Base-by-base conservation (phyloP, 2,329 filamentous ascomycete species). In the Zelopaecilomyces penicillatus region DNA sequence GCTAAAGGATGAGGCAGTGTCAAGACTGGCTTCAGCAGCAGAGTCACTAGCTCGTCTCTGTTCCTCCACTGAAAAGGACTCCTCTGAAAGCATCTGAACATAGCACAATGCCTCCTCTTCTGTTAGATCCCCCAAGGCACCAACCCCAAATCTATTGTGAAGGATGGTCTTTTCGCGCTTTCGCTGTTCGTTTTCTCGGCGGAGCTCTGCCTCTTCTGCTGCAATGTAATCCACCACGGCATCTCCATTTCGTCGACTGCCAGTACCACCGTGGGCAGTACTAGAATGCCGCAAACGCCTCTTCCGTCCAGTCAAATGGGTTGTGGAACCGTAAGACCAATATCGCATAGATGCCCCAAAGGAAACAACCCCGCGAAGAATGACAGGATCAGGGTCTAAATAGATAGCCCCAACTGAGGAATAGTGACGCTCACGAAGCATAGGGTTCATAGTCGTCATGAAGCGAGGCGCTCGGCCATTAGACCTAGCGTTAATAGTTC, bases 251-350 rank as follows among this genome's bases (percentile, higher is more conserved):
- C 75, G 69, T 37, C 76, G 73, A 42, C 67, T 70, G 11, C 65
- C 65, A 5, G 68, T 53, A 26, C 71, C 73, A n/a, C 73, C 71
- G 45, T 78, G 73, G 5, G 46, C 44, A 10, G 71, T 59, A 47
- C 78, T 82, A 1, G 80, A 77, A 46, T 87, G 82, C 33, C 87
- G 83, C 10, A 83, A 67, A 6, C 81, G 82, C n/a, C 89, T 84
- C 65, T 94, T 95, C 50, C 78, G 85, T 45, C 81, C 82, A 41
- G 83, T 78, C 48, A 83, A 80, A 49, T 88, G 82, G 55, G 85
- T 82, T 0, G 83, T 83, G 7, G 89, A 91, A 62, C 87, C 94
- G 61, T 94, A 97, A 4, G 86, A 83, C 93, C 93, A 98, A 62
- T 89, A 97, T 9, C 88, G 85, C 12, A 98, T 68, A 57, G 91